phyloP scores from a whole-genome alignment of 345 rosid species.

The Corchorus olitorius region DNA sequence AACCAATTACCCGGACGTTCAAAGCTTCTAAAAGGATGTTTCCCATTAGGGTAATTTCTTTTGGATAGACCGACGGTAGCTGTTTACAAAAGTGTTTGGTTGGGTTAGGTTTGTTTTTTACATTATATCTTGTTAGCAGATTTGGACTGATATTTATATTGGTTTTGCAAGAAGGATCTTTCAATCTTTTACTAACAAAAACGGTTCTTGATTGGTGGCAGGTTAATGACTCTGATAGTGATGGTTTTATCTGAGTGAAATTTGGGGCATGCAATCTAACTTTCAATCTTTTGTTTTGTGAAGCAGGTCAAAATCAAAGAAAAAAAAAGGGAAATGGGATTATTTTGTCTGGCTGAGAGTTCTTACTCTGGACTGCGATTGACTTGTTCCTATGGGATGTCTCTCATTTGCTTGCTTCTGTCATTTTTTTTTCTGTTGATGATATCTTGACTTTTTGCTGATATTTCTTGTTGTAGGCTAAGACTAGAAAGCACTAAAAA shows the following conservation, averaged over 20 bases:
- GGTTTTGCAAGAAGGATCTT: background rate
- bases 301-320: too few relatives aligned
- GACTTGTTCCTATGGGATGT: background rate
- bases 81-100: background rate
- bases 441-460: background rate
- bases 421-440: background rate
- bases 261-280: too few relatives aligned
- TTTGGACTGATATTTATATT: constrained; percentile 8
- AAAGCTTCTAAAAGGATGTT: constrained; percentile 57
- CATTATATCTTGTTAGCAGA: background rate
- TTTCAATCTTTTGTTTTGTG: too few relatives aligned
- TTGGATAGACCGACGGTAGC: background rate
- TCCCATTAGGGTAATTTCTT: background rate
- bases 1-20: constrained; percentile 67
- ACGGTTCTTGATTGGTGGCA: background rate
- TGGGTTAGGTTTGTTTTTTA: background rate
- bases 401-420: background rate
- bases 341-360: background rate
- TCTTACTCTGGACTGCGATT: background rate
- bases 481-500: too few relatives aligned
- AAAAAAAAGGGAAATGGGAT: too few relatives aligned
- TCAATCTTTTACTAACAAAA: background rate
- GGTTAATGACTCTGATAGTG: too few relatives aligned
- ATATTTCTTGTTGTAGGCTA: too few relatives aligned
- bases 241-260: too few relatives aligned